These are phyloP conservation scores for Agastache rugosa DNA, from an alignment of 257 asterid genomes.

Conservation along the genomic window DNA sequence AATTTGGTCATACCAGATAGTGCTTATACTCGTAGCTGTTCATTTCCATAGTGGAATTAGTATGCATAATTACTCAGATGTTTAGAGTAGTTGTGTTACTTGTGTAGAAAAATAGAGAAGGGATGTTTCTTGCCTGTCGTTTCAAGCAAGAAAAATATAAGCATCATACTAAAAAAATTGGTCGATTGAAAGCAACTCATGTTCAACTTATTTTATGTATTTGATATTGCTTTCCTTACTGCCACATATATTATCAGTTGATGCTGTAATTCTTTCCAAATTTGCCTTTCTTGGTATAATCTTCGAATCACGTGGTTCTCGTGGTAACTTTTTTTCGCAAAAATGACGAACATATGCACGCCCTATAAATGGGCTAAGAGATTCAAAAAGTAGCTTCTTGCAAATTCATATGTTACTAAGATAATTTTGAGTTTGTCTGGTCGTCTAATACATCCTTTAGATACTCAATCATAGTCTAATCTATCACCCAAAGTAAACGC, in stretches of 20 bases:
- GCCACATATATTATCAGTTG: not conserved
- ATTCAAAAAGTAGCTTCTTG: not conserved
- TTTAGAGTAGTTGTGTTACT: not conserved
- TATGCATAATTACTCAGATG: not conserved
- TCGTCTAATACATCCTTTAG: no score
- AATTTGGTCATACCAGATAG: not conserved
- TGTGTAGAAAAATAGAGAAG: not conserved
- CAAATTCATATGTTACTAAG: not conserved
- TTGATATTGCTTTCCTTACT: not conserved
- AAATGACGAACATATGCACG: not conserved
- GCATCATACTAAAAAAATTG: not conserved
- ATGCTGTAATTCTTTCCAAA: not conserved
- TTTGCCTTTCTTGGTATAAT: slow-evolving; percentile 5
- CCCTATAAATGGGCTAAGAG: not conserved
- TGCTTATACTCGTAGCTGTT: not conserved
- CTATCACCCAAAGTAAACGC: no score
- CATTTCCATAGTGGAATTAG: not conserved
- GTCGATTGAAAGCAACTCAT: not conserved
- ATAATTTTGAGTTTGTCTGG: not conserved
- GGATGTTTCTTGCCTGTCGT: not conserved
- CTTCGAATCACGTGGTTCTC: not conserved
- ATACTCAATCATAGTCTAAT: no score
- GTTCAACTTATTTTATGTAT: not conserved
- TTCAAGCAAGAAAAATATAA: not conserved
- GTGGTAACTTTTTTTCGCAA: not conserved